These are phyloP conservation scores for Viola pubescens DNA, from an alignment of 441 rosid genomes.

Conservation along the genomic window DNA sequence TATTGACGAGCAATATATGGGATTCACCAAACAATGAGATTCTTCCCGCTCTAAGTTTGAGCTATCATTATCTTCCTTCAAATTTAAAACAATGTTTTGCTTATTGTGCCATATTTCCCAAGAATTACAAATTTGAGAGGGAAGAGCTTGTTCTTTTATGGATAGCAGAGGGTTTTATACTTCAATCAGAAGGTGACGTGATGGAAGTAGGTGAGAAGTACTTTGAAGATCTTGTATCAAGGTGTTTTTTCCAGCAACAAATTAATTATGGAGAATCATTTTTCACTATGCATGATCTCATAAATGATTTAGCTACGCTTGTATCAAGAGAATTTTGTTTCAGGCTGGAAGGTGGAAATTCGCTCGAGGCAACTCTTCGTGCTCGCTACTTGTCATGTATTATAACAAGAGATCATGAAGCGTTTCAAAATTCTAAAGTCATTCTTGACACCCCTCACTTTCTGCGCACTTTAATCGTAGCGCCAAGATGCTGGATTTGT, in stretches of 20 bases:
- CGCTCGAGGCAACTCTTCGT: constrained; percentile 1
- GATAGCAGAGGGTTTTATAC: constrained; percentile 22
- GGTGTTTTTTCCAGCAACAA: constrained; percentile 18
- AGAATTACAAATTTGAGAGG: constrained; percentile 17
- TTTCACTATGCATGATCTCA: constrained; percentile 20
- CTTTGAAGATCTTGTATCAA: constrained; percentile 7
- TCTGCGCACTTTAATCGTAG: constrained; percentile 15
- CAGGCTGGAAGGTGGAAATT: constrained; percentile 10
- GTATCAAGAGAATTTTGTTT: constrained; percentile 14
- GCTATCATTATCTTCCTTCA: constrained; percentile 26
- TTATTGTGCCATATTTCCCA: constrained; percentile 25
- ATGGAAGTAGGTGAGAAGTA: constrained; percentile 8
- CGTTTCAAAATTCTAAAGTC: constrained; percentile 11
- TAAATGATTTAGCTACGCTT: constrained; percentile 13
- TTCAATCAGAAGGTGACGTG: background rate
- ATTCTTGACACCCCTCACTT: constrained; percentile 3
- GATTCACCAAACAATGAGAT: constrained; percentile 12
- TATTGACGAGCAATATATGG: constrained; percentile 21
- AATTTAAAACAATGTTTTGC: constrained; percentile 25
- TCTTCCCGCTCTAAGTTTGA: constrained; percentile 18
- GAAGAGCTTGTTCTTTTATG: constrained; percentile 16
- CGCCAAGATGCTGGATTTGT: too few species aligned
- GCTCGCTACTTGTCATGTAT: constrained; percentile 20
- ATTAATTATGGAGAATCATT: background rate
- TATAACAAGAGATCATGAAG: constrained; percentile 9